phyloP scores from a whole-genome alignment of 1,139 yeast species.

The Entelexis sorbosivorans region DNA sequence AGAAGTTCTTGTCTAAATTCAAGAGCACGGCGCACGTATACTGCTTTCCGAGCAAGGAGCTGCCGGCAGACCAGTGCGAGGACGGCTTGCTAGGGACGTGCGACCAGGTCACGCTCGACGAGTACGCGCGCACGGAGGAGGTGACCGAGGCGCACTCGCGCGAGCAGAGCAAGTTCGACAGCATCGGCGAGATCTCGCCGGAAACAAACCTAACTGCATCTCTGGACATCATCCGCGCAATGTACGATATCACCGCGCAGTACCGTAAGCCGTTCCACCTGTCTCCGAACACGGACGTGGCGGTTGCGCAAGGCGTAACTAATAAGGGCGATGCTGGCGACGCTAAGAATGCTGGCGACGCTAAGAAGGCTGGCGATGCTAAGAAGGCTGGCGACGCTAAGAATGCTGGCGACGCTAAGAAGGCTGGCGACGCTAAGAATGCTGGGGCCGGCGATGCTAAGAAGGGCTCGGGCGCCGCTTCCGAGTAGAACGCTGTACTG shows the following conservation, averaged over 20 bases:
- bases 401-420: not conserved
- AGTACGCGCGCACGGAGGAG: constrained; percentile 8
- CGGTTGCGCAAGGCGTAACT: constrained; percentile 1
- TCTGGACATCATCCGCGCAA: not conserved
- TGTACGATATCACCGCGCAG: not conserved
- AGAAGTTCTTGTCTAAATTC: constrained; percentile 4
- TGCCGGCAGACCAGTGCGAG: not conserved
- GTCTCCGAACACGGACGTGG: not conserved
- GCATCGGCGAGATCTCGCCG: not conserved
- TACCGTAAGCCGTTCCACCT: constrained; percentile 12
- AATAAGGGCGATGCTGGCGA: not conserved
- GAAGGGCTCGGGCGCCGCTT: not conserved
- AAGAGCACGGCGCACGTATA: constrained; percentile 4
- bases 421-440: not conserved
- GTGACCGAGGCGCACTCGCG: constrained; percentile 10
- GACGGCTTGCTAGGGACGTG: constrained; percentile 14
- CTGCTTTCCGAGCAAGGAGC: constrained; percentile 13
- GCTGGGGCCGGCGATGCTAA: not conserved
- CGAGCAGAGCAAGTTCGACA: constrained; percentile 6
- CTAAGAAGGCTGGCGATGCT: not conserved
- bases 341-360: not conserved
- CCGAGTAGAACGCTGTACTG: not conserved
- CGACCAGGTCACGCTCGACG: constrained; percentile 11
- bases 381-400: not conserved
- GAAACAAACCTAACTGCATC: constrained; percentile 1